A percentile compares a stretch with the other conserved stretches of the same genome.
Evolutionary conservation across 768 basidiomycete genomes (phyloP).

Genomic region (Mycena polygramma): DNA sequence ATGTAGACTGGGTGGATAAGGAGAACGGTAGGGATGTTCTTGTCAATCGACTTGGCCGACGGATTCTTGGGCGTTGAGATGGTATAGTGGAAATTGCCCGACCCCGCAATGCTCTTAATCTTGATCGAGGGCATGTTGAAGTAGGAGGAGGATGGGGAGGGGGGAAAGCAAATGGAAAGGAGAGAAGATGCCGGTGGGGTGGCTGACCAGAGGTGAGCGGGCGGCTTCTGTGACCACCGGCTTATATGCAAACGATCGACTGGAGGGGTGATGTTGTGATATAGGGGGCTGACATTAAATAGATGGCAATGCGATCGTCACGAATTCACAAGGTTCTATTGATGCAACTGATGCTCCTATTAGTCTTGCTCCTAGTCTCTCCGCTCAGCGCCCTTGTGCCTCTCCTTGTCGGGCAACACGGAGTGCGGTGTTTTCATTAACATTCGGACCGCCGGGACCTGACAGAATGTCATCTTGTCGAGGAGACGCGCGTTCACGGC

Average conservation of each 20-base stretch:
- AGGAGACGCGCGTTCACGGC: too few relatives aligned
- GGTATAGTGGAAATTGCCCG: conserved; percentile 48
- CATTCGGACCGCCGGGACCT: too few relatives aligned
- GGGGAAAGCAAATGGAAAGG: not conserved
- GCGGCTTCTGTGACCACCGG: not conserved
- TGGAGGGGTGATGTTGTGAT: not conserved
- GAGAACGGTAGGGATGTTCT: conserved; percentile 52
- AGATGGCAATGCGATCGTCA: not conserved
- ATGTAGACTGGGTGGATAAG: conserved; percentile 54
- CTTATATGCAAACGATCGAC: conserved; percentile 14
- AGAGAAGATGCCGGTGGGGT: not conserved
- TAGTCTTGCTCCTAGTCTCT: not conserved
- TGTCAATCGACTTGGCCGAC: conserved; percentile 47
- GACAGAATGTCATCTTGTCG: too few relatives aligned
- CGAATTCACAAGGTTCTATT: not conserved
- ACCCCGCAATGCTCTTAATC: conserved; percentile 46
- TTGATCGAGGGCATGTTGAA: conserved; percentile 48
- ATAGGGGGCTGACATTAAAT: not conserved
- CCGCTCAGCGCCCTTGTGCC: too few relatives aligned
- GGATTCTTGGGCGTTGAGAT: conserved; percentile 53
- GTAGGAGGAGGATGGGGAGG: not conserved
- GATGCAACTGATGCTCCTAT: too few relatives aligned
- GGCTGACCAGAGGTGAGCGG: conserved; percentile 3
- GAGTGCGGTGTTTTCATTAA: too few relatives aligned
- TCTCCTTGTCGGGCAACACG: too few relatives aligned